Evolutionary conservation across 441 rosid species (phyloP).

Genomic region (Metrosideros polymorpha): DNA sequence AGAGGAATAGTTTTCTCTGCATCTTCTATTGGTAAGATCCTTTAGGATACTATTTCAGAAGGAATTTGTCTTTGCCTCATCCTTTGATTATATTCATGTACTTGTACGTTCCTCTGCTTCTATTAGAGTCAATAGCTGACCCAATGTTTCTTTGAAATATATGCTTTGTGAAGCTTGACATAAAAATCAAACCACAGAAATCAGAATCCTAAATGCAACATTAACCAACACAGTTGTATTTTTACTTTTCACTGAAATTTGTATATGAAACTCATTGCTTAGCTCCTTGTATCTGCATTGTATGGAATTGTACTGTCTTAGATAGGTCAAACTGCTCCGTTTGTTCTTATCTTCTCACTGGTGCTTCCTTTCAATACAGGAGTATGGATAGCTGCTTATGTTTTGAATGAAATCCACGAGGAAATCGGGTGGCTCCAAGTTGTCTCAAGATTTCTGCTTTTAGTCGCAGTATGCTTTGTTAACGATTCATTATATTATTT

Average conservation of each 20-base stretch:
- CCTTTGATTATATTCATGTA: not conserved
- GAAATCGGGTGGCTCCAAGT: conserved; percentile 69
- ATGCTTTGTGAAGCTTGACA: not conserved
- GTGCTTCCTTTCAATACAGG: conserved; percentile 25
- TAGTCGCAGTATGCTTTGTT: conserved; percentile 41
- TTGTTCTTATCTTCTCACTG: conserved; percentile 1
- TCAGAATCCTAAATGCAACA: not conserved
- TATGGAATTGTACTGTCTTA: not conserved
- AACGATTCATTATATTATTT: not conserved
- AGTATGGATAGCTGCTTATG: conserved; percentile 57
- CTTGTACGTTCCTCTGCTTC: not conserved
- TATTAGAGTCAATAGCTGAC: not conserved
- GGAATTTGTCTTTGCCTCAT: not conserved
- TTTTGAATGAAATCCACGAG: conserved; percentile 58
- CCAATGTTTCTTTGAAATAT: not conserved
- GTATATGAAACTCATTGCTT: not conserved
- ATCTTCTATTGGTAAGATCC: conserved; percentile 39
- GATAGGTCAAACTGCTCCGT: not conserved
- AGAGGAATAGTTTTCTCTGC: conserved; percentile 65
- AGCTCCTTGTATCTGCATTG: not conserved
- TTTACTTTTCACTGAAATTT: not conserved
- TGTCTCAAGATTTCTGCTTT: conserved; percentile 69
- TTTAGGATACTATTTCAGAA: not conserved
- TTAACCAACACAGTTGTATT: not conserved
- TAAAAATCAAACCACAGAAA: not conserved